These are phyloP conservation scores for Jatropha multifida DNA, from an alignment of 441 rosid genomes.

Conservation along the genomic window DNA sequence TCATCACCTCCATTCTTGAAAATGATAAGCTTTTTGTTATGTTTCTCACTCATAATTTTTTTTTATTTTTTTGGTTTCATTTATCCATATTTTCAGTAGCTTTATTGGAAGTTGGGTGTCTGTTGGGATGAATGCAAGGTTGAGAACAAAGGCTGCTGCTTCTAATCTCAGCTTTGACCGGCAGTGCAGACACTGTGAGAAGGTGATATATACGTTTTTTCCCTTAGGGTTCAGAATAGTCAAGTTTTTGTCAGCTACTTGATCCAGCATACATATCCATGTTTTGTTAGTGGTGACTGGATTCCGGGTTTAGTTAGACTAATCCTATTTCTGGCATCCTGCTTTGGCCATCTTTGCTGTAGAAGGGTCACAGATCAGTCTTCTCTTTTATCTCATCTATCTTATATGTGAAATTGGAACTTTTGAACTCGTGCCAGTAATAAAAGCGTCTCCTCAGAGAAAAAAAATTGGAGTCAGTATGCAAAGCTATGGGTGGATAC, in stretches of 20 bases:
- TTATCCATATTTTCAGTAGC: conserved; percentile 45
- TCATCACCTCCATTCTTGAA: neutral
- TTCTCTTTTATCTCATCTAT: neutral
- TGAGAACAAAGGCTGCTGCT: conserved; percentile 62
- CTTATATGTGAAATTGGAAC: neutral
- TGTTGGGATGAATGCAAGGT: conserved; percentile 73
- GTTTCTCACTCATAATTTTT: neutral
- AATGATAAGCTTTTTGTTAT: neutral
- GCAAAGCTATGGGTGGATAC: neutral
- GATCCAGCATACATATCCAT: neutral
- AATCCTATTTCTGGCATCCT: neutral
- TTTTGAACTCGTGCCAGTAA: neutral
- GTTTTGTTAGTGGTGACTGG: neutral
- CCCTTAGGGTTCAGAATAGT: neutral
- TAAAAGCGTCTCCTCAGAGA: neutral
- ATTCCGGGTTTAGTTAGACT: neutral
- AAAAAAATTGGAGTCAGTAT: neutral
- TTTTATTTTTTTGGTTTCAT: neutral
- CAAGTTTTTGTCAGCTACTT: neutral
- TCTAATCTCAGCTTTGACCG: conserved; percentile 68
- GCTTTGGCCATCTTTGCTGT: neutral
- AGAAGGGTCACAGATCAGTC: neutral
- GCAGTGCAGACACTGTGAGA: conserved; percentile 92
- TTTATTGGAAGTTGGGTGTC: conserved; percentile 81
- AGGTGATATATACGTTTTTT: conserved; percentile 45